Evolutionary conservation across 495 filamentous ascomycete species (phyloP).

Genomic region (Daldinia concentrica): DNA sequence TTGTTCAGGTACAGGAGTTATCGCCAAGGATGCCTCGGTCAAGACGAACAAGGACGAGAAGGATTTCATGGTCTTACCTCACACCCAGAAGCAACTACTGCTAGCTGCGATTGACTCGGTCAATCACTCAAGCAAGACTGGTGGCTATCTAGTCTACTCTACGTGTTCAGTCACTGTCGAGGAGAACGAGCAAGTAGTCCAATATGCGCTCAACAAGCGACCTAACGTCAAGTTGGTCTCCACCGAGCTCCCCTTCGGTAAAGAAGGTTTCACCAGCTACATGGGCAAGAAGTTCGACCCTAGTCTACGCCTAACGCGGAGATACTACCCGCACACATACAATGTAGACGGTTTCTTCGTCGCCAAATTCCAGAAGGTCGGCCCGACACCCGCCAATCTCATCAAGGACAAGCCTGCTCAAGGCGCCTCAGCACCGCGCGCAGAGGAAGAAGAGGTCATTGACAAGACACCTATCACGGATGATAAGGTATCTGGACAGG

Average conservation of each 20-base stretch:
- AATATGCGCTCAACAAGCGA: slow-evolving; percentile 87
- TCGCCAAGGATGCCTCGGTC: slow-evolving; percentile 91
- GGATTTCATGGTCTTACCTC: slow-evolving; percentile 90
- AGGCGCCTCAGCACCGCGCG: slow-evolving; percentile 34
- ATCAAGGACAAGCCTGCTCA: slow-evolving; percentile 54
- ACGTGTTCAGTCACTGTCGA: slow-evolving; percentile 90
- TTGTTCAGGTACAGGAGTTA: slow-evolving; percentile 72
- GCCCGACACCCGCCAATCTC: slow-evolving; percentile 69
- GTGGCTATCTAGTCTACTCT: slow-evolving; percentile 92
- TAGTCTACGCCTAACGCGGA: slow-evolving; percentile 82
- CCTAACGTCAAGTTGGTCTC: slow-evolving; percentile 94
- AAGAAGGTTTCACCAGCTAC: slow-evolving; percentile 86
- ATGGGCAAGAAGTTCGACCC: slow-evolving; percentile 89
- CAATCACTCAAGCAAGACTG: slow-evolving; percentile 83
- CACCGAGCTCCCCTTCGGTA: slow-evolving; percentile 91
- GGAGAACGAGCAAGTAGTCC: slow-evolving; percentile 92
- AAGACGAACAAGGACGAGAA: slow-evolving; percentile 97
- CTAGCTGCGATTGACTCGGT: slow-evolving; percentile 94
- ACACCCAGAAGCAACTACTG: slow-evolving; percentile 92
- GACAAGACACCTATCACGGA: slow-evolving; percentile 63
- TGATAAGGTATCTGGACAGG: slow-evolving; percentile 45
- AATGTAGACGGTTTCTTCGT: slow-evolving; percentile 99
- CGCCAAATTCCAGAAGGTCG: slow-evolving; percentile 94
- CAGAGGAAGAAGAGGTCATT: slow-evolving; percentile 49
- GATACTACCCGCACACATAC: slow-evolving; percentile 94